Conservation (phyloP, 441 rosid species). For the Raphanus hybrid region DNA sequence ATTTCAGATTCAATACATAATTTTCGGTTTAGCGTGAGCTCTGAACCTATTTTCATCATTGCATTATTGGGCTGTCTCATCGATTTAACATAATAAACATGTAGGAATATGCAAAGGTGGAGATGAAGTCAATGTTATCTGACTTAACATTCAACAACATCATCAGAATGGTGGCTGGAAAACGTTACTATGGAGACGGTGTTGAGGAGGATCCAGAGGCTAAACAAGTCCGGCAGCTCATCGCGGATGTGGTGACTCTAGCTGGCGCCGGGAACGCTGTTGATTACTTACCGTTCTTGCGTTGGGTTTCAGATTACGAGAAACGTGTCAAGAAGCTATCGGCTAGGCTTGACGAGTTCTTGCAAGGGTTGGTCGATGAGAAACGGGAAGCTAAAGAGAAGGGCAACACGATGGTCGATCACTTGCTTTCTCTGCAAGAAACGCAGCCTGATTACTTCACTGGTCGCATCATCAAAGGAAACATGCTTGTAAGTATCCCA, state of each 20-base stretch:
- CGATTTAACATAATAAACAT: not conserved
- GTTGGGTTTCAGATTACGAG: constrained; percentile 17
- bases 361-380: constrained; percentile 9
- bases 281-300: constrained; percentile 8
- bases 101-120: constrained; percentile 12
- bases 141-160: constrained; percentile 13
- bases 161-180: constrained; percentile 15
- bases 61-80: not conserved
- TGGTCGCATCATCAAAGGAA: constrained; percentile 11
- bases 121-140: not conserved
- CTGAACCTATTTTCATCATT: not conserved
- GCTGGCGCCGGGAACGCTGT: constrained; percentile 13
- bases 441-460: constrained; percentile 6
- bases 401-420: constrained; percentile 14
- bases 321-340: not conserved
- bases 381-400: constrained; percentile 8
- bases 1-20: no score
- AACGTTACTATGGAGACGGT: constrained; percentile 16
- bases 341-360: constrained; percentile 5
- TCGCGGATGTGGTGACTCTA: not conserved
- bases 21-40: not conserved
- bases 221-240: constrained; percentile 9
- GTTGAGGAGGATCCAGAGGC: constrained; percentile 16
- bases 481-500: constrained; percentile 7
- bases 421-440: constrained; percentile 10